Base-by-base conservation (phyloP, 2,329 filamentous ascomycete species). In the Xylariaceae sp. region DNA sequence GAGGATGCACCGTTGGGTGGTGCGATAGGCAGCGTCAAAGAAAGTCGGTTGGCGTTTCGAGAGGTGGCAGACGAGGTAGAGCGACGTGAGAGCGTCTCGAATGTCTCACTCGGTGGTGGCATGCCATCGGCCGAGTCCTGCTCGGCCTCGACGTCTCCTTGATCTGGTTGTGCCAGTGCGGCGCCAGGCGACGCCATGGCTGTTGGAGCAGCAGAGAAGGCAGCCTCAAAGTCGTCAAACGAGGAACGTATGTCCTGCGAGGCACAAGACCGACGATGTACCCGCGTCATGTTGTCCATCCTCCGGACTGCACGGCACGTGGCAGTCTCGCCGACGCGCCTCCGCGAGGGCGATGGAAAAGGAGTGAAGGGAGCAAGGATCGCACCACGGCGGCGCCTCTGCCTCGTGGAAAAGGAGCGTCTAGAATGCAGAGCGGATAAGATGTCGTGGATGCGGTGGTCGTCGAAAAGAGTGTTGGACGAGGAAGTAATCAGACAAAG, bases 11-110 rank as follows among this genome's bases (percentile, higher is more conserved):
- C 66, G 7, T 63, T 69, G 5, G 74, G 70, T 5, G 61, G 65
- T 8, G 72, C 68, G 47, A 80, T 75, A n/a, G 75, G 75, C 8
- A 80, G 60, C 1, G 74, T 78, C 17, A 80, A 58, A 1, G 75
- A 79, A 14, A 80, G 64, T 34, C 75, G 63, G 49, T 79, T 76
- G 18, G 68, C 64, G 42, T 67, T 67, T 22, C 74, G 63, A 14
- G 71, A 72, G 11, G 69, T 59, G 17, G 65, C 63, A 5, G 74
- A 5, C n/a, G 74, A 76, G 12, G 65, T 65, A 11, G 72, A 72
- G 21, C 71, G 68, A 33, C 64, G 60, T 7, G 67, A 67, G 24
- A 69, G 67, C 26, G 61, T 62, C 27, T 61, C 56, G 11, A 57
- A 50, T 8, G 51, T 50, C 37, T 68, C 64, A 37, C 63, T 63